Conservation (phyloP, 2,329 filamentous ascomycete species). For the Chrysoporthe deuterocubensis region DNA sequence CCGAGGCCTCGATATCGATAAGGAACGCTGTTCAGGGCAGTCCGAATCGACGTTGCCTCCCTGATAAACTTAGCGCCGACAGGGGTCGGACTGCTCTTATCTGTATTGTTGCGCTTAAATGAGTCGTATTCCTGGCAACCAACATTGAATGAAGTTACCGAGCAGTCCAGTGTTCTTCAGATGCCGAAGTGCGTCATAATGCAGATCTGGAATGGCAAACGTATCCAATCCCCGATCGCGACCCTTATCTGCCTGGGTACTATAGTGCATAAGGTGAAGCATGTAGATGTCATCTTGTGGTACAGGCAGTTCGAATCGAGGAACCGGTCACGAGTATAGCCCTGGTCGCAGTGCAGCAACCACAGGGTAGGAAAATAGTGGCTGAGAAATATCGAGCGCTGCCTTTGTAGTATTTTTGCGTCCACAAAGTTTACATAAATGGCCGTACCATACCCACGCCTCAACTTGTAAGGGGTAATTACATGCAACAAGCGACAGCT, state of each 20-base stretch:
- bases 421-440: background rate
- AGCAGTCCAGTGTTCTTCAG: background rate
- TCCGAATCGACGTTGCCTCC: conserved; percentile 5
- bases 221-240: background rate
- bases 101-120: background rate
- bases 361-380: background rate
- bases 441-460: background rate
- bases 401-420: background rate
- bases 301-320: conserved; percentile 17
- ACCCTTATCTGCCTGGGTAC: background rate
- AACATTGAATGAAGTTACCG: background rate
- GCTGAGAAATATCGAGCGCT: background rate
- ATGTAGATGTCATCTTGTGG: background rate
- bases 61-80: background rate
- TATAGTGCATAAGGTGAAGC: background rate
- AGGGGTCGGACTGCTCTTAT: background rate
- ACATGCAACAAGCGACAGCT: background rate
- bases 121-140: background rate
- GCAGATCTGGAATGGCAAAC: background rate
- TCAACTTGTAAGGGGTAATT: background rate
- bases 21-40: background rate
- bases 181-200: background rate
- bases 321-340: background rate
- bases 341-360: background rate
- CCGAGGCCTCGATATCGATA: conserved; percentile 4